Conservation (phyloP, 345 rosid species). For the Dipteronia dyeriana region DNA sequence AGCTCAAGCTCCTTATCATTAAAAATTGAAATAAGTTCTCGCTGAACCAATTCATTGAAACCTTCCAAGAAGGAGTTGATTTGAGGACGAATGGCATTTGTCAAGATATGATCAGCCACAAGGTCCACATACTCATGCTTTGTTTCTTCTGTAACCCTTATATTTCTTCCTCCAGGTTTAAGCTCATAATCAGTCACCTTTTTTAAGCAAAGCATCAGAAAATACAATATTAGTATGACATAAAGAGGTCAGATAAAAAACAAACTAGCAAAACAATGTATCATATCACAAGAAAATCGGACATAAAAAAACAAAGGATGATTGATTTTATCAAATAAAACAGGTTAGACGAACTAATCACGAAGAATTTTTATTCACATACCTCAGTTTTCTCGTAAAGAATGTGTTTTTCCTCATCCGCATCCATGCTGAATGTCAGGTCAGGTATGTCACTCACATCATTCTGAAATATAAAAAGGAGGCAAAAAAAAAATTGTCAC, state of each 20-base stretch:
- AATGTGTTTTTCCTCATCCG: slow-evolving; percentile 96
- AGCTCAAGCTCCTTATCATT: slow-evolving; percentile 99
- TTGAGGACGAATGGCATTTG: slow-evolving; percentile 97
- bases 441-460: slow-evolving; percentile 83
- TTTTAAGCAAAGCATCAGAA: slow-evolving; percentile 26
- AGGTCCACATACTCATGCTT: slow-evolving; percentile 98
- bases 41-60: slow-evolving; percentile 73
- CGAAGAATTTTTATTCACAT: not conserved
- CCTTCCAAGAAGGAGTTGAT: slow-evolving; percentile 89
- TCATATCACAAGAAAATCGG: not conserved
- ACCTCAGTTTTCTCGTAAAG: slow-evolving; percentile 97
- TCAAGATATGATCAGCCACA: slow-evolving; percentile 91
- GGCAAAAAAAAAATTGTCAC: slow-evolving; percentile 6
- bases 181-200: slow-evolving; percentile 98
- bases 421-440: slow-evolving; percentile 97
- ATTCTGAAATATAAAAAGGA: slow-evolving; percentile 52
- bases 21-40: slow-evolving; percentile 83
- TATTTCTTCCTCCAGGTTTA: slow-evolving; percentile 94
- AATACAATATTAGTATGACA: slow-evolving; percentile 1
- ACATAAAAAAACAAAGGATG: not conserved
- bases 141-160: slow-evolving; percentile 93
- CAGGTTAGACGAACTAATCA: not conserved
- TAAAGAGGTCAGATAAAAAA: not conserved
- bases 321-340: not conserved
- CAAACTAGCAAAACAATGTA: not conserved